phyloP scores from a whole-genome alignment of 352 stramenopile species.

The Phytopythium kandeliae region DNA sequence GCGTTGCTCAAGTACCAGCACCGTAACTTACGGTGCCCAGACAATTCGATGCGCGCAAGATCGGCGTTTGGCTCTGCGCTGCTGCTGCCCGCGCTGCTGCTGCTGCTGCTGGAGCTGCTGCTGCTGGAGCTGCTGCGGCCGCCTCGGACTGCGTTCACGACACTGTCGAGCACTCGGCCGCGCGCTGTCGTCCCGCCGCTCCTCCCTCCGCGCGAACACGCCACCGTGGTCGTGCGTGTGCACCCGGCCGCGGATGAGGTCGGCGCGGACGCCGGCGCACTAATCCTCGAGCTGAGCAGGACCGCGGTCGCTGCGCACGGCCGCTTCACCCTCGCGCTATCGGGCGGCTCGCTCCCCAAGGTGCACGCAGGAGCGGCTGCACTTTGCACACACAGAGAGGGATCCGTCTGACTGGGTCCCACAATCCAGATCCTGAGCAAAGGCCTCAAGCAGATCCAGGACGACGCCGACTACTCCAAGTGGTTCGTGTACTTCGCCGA shows the following conservation, averaged over 20 bases:
- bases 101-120: not conserved
- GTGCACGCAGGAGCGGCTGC: too few species aligned
- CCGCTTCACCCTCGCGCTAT: slow-evolving; percentile 83
- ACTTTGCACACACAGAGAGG: too few species aligned
- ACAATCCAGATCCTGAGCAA: slow-evolving; percentile 70
- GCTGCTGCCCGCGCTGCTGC: not conserved
- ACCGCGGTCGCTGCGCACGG: slow-evolving; percentile 48
- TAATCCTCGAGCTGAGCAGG: slow-evolving; percentile 64
- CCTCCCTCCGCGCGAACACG: not conserved
- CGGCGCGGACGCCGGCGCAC: slow-evolving; percentile 44
- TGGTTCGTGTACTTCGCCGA: slow-evolving; percentile 98
- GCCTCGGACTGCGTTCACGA: too few species aligned
- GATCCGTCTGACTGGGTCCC: not conserved
- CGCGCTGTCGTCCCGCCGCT: too few species aligned
- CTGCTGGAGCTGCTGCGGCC: too few species aligned
- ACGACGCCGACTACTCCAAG: slow-evolving; percentile 90
- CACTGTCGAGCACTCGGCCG: too few species aligned
- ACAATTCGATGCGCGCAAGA: too few species aligned
- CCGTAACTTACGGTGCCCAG: too few species aligned
- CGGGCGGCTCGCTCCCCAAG: slow-evolving; percentile 82
- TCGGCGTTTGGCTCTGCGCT: too few species aligned
- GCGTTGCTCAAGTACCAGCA: too few species aligned
- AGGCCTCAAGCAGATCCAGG: slow-evolving; percentile 64
- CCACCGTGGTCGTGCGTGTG: slow-evolving; percentile 50
- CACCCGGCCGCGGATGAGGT: slow-evolving; percentile 52